Evolutionary conservation across 169 alveolate genomes (phyloP), one percentile per base, ranked within the genome.

Genomic region (Plasmodium chabaudi): DNA sequence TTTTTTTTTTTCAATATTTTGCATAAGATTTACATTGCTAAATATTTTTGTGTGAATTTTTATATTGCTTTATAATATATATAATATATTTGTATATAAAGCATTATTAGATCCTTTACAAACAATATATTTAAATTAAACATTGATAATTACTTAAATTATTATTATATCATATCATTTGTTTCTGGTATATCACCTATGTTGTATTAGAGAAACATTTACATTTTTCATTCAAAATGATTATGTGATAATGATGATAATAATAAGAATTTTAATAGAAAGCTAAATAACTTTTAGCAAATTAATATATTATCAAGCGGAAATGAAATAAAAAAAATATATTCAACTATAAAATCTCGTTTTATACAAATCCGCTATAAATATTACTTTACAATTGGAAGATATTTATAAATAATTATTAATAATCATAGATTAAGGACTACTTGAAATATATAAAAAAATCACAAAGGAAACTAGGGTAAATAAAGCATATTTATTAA

Each of bases 241-340:
- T 13, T 51, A 51, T 21, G 39, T 69, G 23, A 57, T 57, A 27
- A 19, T 57, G 67, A 19, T 69, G 39, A 69, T 27, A 21, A 46
- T 69, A 51, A 51, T 51, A 51, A 51, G n/a, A 1, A 51, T 51
- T 13, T 12, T 51, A 51, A 55, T 46, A 69, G 77, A 46, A 69
- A 69, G 49, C 10, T 69, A 69, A 49, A 17, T 17, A 42, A 17
- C n/a, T 34, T 55, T 46, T 69, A 23, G 77, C 64, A 69, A 69
- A n/a, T 17, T 69, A 47, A n/a, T 23, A 42, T 56, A 69, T 51
- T 47, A 27, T 69, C 17, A 44, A 15, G 46, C 10, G n/a, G n/a
- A 65, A 34, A 34, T 34, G 42, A 34, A 34, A 34, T 34, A 34
- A 34, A 34, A 34, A 34, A 34, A 3, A 34, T 34, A 34, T 34